Percentiles rank a stretch among this genome's conserved stretches.
phyloP scores from a whole-genome alignment of 2,329 filamentous ascomycete species.

The Aspergillus luchuensis region DNA sequence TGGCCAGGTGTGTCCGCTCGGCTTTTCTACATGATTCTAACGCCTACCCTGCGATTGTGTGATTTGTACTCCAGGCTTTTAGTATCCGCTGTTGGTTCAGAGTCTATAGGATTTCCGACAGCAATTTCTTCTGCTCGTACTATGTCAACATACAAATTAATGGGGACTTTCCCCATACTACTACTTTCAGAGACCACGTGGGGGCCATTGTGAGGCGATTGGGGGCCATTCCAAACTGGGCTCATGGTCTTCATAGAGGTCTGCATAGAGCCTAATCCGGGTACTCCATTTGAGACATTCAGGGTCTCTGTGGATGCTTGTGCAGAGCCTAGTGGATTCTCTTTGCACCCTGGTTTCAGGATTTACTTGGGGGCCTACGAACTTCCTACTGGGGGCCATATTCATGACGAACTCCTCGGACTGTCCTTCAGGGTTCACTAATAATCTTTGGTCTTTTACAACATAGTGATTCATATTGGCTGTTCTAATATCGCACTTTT shows the following conservation, averaged over 20 bases:
- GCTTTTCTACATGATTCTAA: too few species aligned
- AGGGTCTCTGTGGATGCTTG: background rate
- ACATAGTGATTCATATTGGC: too few species aligned
- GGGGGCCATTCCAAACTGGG: background rate
- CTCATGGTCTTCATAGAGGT: background rate
- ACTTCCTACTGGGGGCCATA: background rate
- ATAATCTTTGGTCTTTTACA: too few species aligned
- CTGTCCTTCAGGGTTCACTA: too few species aligned
- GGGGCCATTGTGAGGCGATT: background rate
- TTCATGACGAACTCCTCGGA: background rate
- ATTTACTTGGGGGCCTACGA: background rate
- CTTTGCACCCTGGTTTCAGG: background rate
- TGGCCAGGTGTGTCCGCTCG: too few species aligned
- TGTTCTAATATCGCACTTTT: background rate
- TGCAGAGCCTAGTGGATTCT: background rate
- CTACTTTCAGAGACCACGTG: background rate
- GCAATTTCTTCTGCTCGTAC: too few species aligned
- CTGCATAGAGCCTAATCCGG: background rate
- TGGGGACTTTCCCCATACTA: too few species aligned
- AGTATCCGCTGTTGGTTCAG: too few species aligned
- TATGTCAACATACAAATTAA: too few species aligned
- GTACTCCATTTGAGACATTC: background rate
- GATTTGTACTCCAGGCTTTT: too few species aligned
- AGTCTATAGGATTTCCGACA: too few species aligned
- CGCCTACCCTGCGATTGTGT: too few species aligned